These are phyloP conservation scores for Pilobolus umbonatus DNA, from an alignment of 192 early-diverging fungal species.

Conservation along the genomic window DNA sequence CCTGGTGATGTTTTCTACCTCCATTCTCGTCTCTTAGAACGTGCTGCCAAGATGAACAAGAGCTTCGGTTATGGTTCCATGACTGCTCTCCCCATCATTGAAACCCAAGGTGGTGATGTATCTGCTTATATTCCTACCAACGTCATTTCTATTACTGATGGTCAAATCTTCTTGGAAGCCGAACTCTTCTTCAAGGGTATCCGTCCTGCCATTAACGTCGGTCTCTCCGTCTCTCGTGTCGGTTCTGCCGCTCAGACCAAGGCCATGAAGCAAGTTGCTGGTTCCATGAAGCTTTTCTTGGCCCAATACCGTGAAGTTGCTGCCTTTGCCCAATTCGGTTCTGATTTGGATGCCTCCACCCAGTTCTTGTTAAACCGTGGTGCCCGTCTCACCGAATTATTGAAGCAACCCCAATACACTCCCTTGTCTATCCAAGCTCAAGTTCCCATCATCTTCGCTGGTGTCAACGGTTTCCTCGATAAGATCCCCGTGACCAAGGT, in stretches of 20 bases:
- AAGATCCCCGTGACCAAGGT: slow-evolving; percentile 92
- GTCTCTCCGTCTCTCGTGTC: slow-evolving; percentile 99
- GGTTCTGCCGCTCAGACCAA: slow-evolving; percentile 99
- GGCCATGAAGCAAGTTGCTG: slow-evolving; percentile 99
- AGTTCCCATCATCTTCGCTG: slow-evolving; percentile 96
- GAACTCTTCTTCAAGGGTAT: slow-evolving; percentile 99
- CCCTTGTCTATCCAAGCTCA: slow-evolving; percentile 96
- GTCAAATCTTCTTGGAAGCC: slow-evolving; percentile 99
- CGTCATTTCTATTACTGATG: slow-evolving; percentile 99
- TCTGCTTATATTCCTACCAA: slow-evolving; percentile 99
- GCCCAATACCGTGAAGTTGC: slow-evolving; percentile 99
- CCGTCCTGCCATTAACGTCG: slow-evolving; percentile 99
- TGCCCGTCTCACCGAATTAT: slow-evolving; percentile 97
- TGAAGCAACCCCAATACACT: slow-evolving; percentile 99
- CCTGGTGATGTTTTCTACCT: slow-evolving; percentile 99
- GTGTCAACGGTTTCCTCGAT: slow-evolving; percentile 99
- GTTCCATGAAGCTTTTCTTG: slow-evolving; percentile 98
- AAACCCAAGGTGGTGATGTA: slow-evolving; percentile 99
- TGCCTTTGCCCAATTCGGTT: slow-evolving; percentile 99
- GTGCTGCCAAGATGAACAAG: slow-evolving; percentile 99
- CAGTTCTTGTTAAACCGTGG: slow-evolving; percentile 99
- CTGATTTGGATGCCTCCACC: slow-evolving; percentile 98
- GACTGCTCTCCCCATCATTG: slow-evolving; percentile 98
- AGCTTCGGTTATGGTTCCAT: slow-evolving; percentile 90
- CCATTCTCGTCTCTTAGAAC: slow-evolving; percentile 98